These are phyloP conservation scores for Chlamydomonas sp. DNA, from an alignment of 139 green algal genomes.

Conservation along the genomic window DNA sequence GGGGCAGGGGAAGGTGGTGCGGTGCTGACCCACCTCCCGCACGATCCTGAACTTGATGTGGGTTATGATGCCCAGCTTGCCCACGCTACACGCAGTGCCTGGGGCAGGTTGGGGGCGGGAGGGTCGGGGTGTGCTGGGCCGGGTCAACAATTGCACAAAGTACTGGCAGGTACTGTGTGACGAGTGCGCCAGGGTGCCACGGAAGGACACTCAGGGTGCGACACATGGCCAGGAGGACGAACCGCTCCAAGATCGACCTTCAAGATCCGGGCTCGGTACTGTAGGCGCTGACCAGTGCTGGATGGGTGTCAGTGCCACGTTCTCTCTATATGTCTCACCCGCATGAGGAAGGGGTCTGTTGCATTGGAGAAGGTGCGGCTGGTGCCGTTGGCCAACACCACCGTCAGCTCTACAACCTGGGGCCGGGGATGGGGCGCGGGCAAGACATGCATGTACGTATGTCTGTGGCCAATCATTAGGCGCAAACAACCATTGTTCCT, in stretches of 20 bases:
- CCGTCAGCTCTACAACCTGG: constrained; percentile 58
- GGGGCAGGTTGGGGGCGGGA: neutral
- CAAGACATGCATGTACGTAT: neutral
- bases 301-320: too few species aligned
- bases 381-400: constrained; percentile 85
- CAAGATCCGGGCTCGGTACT: too few species aligned
- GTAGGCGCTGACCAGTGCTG: too few species aligned
- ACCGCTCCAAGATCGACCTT: too few species aligned
- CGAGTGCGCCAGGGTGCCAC: too few species aligned
- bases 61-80: constrained; percentile 66
- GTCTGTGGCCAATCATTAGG: too few species aligned
- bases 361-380: constrained; percentile 61
- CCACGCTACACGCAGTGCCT: constrained; percentile 60
- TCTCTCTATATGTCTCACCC: constrained; percentile 14
- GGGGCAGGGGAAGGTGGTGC: too few species aligned
- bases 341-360: constrained; percentile 67
- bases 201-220: too few species aligned
- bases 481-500: too few species aligned
- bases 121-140: too few species aligned
- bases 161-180: neutral
- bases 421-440: neutral
- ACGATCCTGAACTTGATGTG: constrained; percentile 60
- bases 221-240: too few species aligned
- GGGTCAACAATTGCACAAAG: too few species aligned
- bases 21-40: constrained; percentile 26